phyloP scores from a whole-genome alignment of 768 basidiomycete species.

The Lyophyllum atratum region DNA sequence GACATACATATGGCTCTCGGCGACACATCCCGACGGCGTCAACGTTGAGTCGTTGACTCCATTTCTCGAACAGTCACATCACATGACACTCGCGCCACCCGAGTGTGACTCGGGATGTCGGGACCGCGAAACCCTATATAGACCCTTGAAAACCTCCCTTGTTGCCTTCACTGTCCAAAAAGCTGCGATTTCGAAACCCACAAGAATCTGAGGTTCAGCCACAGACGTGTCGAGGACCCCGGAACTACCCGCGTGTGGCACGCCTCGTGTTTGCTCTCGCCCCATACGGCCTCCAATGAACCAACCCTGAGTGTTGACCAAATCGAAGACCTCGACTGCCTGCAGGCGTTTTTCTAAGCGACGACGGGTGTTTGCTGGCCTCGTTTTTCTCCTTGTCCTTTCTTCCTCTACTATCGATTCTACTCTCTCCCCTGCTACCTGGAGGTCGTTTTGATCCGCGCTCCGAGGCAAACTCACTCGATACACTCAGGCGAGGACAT shows the following conservation, averaged over 20 bases:
- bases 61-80: slow-evolving; percentile 15
- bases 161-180: neutral
- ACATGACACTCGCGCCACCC: neutral
- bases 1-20: no score
- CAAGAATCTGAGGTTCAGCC: neutral
- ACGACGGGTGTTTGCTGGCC: neutral
- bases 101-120: slow-evolving; percentile 10
- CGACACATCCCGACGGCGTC: neutral
- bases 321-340: neutral
- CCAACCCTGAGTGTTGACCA: neutral
- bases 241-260: neutral
- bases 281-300: neutral
- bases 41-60: no score
- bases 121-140: slow-evolving; percentile 4
- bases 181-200: neutral
- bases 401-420: neutral
- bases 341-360: neutral
- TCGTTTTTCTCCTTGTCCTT: neutral
- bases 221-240: neutral
- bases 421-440: neutral
- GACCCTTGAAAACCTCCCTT: neutral
- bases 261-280: neutral
- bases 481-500: neutral
- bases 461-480: no score
- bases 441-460: no score